These are phyloP conservation scores for Aspergillus texensis DNA, from an alignment of 2,329 filamentous ascomycete species.

Conservation along the genomic window DNA sequence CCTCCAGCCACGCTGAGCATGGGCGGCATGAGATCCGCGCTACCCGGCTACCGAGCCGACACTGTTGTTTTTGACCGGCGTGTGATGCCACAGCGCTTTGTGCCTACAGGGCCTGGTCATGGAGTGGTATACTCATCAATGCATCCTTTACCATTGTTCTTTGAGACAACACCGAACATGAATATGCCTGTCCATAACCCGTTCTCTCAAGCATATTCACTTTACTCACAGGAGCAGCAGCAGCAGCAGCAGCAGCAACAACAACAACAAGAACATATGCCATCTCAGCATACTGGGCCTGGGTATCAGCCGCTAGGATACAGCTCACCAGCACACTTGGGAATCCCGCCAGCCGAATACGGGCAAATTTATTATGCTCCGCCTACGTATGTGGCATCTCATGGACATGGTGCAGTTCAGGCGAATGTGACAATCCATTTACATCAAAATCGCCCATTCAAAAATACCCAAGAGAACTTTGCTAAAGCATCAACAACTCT, in stretches of 20 bases:
- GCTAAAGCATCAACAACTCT: neutral
- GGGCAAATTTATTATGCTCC: conserved; percentile 29
- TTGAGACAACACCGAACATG: conserved; percentile 17
- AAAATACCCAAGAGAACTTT: conserved; percentile 4
- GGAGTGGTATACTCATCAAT: conserved; percentile 34
- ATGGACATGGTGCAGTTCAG: conserved; percentile 16
- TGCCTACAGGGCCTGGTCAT: conserved; percentile 25
- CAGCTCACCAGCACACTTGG: conserved; percentile 23
- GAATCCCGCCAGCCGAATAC: conserved; percentile 23
- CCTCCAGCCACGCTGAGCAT: conserved; percentile 29
- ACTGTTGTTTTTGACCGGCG: conserved; percentile 29
- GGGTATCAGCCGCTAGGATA: conserved; percentile 27
- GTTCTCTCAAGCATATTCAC: conserved; percentile 30
- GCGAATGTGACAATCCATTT: conserved; percentile 8
- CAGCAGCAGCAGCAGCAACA: conserved; percentile 29
- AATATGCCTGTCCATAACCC: conserved; percentile 28
- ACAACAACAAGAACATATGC: conserved; percentile 11
- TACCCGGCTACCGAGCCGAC: conserved; percentile 31
- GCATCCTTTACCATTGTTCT: conserved; percentile 29
- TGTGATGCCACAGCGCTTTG: conserved; percentile 31
- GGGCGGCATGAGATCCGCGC: conserved; percentile 32
- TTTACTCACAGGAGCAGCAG: conserved; percentile 32
- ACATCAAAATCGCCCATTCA: conserved; percentile 10
- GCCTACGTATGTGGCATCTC: conserved; percentile 25
- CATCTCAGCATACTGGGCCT: neutral